phyloP scores from a whole-genome alignment of 106 monocot genomes.

The Dioscorea zingiberensis region DNA sequence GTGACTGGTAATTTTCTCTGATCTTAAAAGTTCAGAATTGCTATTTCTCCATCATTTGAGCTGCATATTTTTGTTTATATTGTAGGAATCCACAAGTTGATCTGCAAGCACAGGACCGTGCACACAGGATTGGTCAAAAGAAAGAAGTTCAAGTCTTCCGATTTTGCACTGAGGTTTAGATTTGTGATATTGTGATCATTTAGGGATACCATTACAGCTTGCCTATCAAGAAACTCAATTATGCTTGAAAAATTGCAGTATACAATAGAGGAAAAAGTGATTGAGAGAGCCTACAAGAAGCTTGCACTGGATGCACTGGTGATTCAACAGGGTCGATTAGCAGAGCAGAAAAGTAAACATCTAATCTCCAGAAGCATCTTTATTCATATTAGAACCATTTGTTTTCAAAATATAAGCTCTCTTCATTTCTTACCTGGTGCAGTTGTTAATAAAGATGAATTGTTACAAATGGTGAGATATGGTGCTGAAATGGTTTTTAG shows the following conservation, averaged over 20 bases:
- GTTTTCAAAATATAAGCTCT: not conserved
- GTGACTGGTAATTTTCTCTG: slow-evolving; percentile 47
- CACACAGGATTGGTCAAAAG: slow-evolving; percentile 94
- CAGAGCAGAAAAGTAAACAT: slow-evolving; percentile 87
- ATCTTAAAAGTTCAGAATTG: not conserved
- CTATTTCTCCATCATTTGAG: not conserved
- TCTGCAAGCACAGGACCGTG: slow-evolving; percentile 95
- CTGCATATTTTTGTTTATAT: slow-evolving; percentile 3
- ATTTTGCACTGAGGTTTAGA: slow-evolving; percentile 81
- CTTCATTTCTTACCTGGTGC: slow-evolving; percentile 9
- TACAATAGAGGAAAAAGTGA: slow-evolving; percentile 97
- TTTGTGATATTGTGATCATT: not conserved
- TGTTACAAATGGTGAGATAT: slow-evolving; percentile 98
- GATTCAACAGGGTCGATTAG: slow-evolving; percentile 95
- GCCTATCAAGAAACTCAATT: not conserved
- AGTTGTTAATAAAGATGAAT: slow-evolving; percentile 99
- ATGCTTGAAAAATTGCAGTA: slow-evolving; percentile 46
- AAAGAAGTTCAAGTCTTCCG: slow-evolving; percentile 99
- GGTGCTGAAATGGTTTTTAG: slow-evolving; percentile 99
- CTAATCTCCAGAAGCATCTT: not conserved
- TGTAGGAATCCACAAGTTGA: slow-evolving; percentile 94
- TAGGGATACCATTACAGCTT: too few relatives aligned
- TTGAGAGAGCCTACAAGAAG: slow-evolving; percentile 98
- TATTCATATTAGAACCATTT: not conserved
- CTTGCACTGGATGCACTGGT: slow-evolving; percentile 98